phyloP scores from a whole-genome alignment of 2,329 filamentous ascomycete genomes.

The Aspergillus fijiensis region DNA sequence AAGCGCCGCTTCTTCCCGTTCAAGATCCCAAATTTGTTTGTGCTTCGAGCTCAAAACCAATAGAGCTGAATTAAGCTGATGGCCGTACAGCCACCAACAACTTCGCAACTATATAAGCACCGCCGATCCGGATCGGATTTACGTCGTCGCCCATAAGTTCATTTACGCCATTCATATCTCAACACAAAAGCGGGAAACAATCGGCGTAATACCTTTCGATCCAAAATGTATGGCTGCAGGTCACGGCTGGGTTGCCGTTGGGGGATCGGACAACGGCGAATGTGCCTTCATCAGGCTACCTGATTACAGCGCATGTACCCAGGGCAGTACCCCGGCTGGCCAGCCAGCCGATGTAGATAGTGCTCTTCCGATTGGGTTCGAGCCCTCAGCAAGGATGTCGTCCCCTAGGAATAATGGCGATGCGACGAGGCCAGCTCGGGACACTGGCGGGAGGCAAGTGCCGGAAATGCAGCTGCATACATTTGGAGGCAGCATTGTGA shows the following conservation, averaged over 20 bases:
- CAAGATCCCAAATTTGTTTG: constrained; percentile 65
- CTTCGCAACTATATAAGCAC: constrained; percentile 86
- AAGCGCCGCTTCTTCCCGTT: constrained; percentile 68
- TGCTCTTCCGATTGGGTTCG: constrained; percentile 55
- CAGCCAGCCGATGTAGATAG: constrained; percentile 54
- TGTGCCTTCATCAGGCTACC: constrained; percentile 74
- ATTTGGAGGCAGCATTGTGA: constrained; percentile 64
- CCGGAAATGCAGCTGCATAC: constrained; percentile 56
- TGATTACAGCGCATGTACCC: constrained; percentile 37
- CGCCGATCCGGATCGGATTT: constrained; percentile 72
- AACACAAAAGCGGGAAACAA: constrained; percentile 69
- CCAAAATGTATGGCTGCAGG: constrained; percentile 85
- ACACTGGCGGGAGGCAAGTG: constrained; percentile 20
- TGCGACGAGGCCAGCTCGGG: constrained; percentile 19
- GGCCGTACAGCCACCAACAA: constrained; percentile 42
- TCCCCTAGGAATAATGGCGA: constrained; percentile 26
- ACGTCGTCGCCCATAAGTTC: constrained; percentile 77
- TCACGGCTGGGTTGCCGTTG: constrained; percentile 85
- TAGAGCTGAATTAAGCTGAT: constrained; percentile 16
- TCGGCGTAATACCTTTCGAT: constrained; percentile 68
- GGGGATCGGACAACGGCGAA: constrained; percentile 78
- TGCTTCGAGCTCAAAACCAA: constrained; percentile 22
- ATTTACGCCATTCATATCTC: constrained; percentile 70
- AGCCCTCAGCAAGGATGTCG: constrained; percentile 26
- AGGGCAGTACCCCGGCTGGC: constrained; percentile 38